Evolutionary conservation across 345 rosid genomes (phyloP).

Genomic region (Heritiera littoralis): DNA sequence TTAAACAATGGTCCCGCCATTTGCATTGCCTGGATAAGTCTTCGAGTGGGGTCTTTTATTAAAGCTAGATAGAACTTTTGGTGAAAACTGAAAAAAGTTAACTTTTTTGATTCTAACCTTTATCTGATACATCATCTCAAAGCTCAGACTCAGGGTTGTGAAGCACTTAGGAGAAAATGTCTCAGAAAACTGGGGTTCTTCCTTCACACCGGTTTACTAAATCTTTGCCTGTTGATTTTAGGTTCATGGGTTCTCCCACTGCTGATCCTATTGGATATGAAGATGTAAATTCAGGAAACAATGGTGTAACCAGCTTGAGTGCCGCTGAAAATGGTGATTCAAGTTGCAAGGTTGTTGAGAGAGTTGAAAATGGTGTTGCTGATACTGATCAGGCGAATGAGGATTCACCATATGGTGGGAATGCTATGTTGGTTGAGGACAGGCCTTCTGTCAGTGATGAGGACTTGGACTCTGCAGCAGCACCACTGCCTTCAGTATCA

Average conservation of each 20-base stretch:
- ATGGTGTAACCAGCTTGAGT: conserved; percentile 29
- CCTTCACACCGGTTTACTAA: conserved; percentile 68
- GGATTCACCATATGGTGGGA: conserved; percentile 78
- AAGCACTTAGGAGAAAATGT: conserved; percentile 44
- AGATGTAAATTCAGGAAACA: conserved; percentile 23
- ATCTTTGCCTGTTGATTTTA: conserved; percentile 70
- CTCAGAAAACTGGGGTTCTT: conserved; percentile 44
- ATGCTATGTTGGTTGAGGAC: conserved; percentile 41
- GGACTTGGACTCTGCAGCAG: conserved; percentile 46
- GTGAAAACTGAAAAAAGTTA: conserved; percentile 39
- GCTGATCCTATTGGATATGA: conserved; percentile 43
- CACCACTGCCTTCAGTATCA: conserved; percentile 51
- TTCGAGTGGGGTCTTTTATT: conserved; percentile 53
- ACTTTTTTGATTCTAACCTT: conserved; percentile 36
- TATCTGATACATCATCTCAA: conserved; percentile 31
- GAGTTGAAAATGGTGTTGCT: conserved; percentile 35
- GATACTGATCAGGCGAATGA: conserved; percentile 43
- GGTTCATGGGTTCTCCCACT: conserved; percentile 49
- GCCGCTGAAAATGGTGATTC: conserved; percentile 47
- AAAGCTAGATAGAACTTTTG: conserved; percentile 44
- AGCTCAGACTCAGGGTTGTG: conserved; percentile 39
- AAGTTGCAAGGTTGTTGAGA: conserved; percentile 37
- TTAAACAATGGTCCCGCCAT: conserved; percentile 62
- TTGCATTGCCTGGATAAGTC: conserved; percentile 42
- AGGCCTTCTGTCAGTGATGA: conserved; percentile 49